Evolutionary conservation across 1,139 yeast species (phyloP), one percentile per base, ranked within the genome.

Genomic region (Sugiyamaella sp.): DNA sequence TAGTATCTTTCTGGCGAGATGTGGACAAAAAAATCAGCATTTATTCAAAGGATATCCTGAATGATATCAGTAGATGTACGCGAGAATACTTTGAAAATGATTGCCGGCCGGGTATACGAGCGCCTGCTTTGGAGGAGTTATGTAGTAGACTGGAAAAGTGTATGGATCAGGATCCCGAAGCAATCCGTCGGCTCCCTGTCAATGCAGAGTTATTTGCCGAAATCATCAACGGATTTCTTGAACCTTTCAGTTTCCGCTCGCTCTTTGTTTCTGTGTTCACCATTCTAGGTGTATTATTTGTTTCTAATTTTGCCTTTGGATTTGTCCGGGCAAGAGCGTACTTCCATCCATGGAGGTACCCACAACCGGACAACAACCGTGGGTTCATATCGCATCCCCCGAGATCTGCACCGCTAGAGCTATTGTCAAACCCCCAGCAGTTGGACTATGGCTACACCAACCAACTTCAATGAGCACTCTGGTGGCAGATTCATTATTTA

Each of bases 151-250:
- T 95, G 88, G 85, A 81, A 59, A 79, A 76, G 56, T 91, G 98
- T 68, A 89, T 86, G 95, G 82, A 84, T 58, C 74, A 86, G 57
- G 93, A 89, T 64, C 96, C 97, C n/a, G 79, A 79, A 38, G 74
- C 80, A 2, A 79, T 88, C 14, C 88, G 89, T 3, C 76, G 80
- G 53, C 82, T 89, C 2, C 78, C 80, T 60, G 77, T 88, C 46
- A 80, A 88, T 0, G 95, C 95, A 1, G 89, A 85, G 60, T 79
- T 90, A 0, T 72, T 87, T 58, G 95, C 93, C 0, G 95, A 86
- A 57, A 82, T 87, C 12, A 72, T 88, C 35, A 85, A 89, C 67
- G 85, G 89, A 1, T 86, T 89, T 62, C 73, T 87, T 25, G 81
- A 79, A 57, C 86, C 89, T 2, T 80, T 89, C 38, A 79, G 84